A percentile compares a stretch with the other conserved stretches of the same genome.
These are phyloP conservation scores for Epichloe festucae DNA, from an alignment of 2,329 filamentous ascomycete genomes.

Conservation along the genomic window DNA sequence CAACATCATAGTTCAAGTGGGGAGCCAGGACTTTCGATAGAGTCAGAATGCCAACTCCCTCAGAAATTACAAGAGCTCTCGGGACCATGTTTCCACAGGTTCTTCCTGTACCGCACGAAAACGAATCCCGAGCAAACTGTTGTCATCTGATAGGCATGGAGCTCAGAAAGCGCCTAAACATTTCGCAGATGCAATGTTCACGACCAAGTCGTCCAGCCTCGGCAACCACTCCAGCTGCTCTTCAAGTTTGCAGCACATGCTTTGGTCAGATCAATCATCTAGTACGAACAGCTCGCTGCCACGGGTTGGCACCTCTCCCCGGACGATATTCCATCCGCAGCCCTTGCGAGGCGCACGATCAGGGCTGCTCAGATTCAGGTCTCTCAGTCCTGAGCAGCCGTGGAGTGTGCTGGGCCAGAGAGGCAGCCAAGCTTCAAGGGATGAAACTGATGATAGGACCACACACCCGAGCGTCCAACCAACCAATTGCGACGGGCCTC, in stretches of 20 bases:
- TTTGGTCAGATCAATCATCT: conserved; percentile 5
- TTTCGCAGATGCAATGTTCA: neutral
- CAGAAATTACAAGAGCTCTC: neutral
- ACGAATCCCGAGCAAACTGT: neutral
- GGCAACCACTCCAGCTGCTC: conserved; percentile 4
- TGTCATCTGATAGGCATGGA: neutral
- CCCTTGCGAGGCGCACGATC: conserved; percentile 8
- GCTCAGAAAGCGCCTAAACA: neutral
- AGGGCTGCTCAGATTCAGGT: conserved; percentile 1
- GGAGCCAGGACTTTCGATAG: conserved; percentile 17
- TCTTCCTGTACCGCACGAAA: neutral
- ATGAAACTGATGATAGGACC: neutral
- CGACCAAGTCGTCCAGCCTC: conserved; percentile 3
- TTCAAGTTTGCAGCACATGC: neutral
- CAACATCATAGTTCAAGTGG: conserved; percentile 16
- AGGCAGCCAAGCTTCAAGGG: neutral
- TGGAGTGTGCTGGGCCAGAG: conserved; percentile 2
- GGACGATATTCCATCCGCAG: conserved; percentile 12
- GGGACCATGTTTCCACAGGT: neutral
- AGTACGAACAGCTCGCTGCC: conserved; percentile 6
- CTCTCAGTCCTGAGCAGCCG: neutral
- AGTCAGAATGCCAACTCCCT: conserved; percentile 10
- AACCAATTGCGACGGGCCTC: neutral
- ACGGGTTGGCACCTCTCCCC: neutral
- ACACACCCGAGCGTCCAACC: neutral